phyloP scores from a whole-genome alignment of 768 basidiomycete species.

The Suillus clintonianus region DNA sequence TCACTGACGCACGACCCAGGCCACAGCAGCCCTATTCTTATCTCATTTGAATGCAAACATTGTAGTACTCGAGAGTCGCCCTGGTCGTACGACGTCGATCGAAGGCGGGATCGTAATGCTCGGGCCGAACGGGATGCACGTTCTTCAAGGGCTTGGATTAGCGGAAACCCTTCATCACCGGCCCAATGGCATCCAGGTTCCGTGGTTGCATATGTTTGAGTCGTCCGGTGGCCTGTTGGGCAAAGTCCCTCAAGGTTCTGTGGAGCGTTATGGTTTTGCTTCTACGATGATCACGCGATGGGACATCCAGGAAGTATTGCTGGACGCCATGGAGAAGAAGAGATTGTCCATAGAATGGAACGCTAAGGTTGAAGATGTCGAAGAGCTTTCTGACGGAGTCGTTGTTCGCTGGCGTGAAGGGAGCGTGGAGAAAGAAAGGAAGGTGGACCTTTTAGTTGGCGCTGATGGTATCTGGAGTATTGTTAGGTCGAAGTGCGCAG shows the following conservation, averaged over 20 bases:
- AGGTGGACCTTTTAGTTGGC: too few species aligned
- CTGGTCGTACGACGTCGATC: slow-evolving; percentile 13
- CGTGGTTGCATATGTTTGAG: slow-evolving; percentile 22
- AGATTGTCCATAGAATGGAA: too few species aligned
- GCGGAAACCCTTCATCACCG: slow-evolving; percentile 23
- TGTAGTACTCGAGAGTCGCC: slow-evolving; percentile 25
- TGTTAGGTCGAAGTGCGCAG: slow-evolving; percentile 23
- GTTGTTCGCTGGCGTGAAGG: too few species aligned
- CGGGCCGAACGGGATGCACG: slow-evolving; percentile 28
- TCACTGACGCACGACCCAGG: slow-evolving; percentile 15
- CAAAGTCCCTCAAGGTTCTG: slow-evolving; percentile 31
- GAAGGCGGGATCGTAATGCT: slow-evolving; percentile 31
- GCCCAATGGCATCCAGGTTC: slow-evolving; percentile 18
- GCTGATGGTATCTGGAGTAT: slow-evolving; percentile 34
- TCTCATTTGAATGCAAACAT: slow-evolving; percentile 20
- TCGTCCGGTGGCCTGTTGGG: slow-evolving; percentile 20
- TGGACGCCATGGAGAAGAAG: too few species aligned
- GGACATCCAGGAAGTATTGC: slow-evolving; percentile 32
- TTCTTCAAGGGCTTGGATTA: slow-evolving; percentile 27
- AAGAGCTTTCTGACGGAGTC: too few species aligned
- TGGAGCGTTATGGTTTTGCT: slow-evolving; percentile 26
- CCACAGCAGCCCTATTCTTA: slow-evolving; percentile 24
- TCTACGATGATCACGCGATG: slow-evolving; percentile 29
- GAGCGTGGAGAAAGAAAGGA: too few species aligned
- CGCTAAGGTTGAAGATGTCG: too few species aligned